Percentiles rank a stretch among this genome's conserved stretches.
phyloP scores from a whole-genome alignment of 2,329 filamentous ascomycete species.

The Decorospora gaudefroyi region DNA sequence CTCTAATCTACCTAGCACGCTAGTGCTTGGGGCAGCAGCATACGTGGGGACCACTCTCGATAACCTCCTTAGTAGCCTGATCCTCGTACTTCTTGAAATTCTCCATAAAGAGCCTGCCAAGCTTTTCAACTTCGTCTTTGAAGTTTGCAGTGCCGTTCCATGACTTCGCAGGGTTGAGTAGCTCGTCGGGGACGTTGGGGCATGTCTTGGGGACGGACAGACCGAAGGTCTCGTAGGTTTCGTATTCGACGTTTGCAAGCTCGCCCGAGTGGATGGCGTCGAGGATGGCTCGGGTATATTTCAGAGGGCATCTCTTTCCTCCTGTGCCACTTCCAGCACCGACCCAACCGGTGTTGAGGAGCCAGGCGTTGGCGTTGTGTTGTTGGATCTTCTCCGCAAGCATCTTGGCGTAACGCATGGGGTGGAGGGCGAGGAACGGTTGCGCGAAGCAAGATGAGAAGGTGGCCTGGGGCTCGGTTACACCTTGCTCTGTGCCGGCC shows the following conservation, averaged over 20 bases:
- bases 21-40: conserved; percentile 48
- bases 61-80: conserved; percentile 63
- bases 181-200: conserved; percentile 83
- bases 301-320: conserved; percentile 95
- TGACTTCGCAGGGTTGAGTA: conserved; percentile 91
- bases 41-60: conserved; percentile 53
- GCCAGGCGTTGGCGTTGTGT: conserved; percentile 95
- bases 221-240: conserved; percentile 96
- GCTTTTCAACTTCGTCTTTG: conserved; percentile 84
- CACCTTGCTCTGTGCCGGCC: conserved; percentile 96
- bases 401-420: conserved; percentile 99
- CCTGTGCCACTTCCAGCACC: conserved; percentile 88
- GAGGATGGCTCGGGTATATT: conserved; percentile 98
- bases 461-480: conserved; percentile 95
- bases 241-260: conserved; percentile 89
- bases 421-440: conserved; percentile 97
- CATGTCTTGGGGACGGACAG: conserved; percentile 92
- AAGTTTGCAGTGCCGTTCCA: conserved; percentile 89
- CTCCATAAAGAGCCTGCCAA: conserved; percentile 86
- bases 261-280: conserved; percentile 97
- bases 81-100: conserved; percentile 97
- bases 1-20: background rate
- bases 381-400: conserved; percentile 95
- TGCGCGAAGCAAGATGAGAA: conserved; percentile 99
- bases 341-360: conserved; percentile 98